Evolutionary conservation across 345 rosid genomes (phyloP).

Genomic region (Nasturtium officinale): DNA sequence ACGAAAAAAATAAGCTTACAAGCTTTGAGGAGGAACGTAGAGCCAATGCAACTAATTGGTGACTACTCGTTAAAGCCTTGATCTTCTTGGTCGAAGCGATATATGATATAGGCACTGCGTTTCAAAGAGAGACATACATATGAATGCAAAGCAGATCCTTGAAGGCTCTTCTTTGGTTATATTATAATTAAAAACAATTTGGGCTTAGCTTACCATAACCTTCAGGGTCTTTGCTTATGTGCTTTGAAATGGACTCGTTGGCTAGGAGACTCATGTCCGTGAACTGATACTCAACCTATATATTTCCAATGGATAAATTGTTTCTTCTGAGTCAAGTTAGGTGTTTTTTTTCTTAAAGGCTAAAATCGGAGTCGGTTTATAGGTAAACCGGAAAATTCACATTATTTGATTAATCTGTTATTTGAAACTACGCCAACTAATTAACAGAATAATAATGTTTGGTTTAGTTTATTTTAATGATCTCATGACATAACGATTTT

Average conservation of each 20-base stretch:
- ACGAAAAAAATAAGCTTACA: constrained; percentile 51
- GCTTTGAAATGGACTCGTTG: constrained; percentile 83
- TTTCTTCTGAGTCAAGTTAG: constrained; percentile 30
- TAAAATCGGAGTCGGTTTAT: not conserved
- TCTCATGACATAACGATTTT: not conserved
- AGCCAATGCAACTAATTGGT: constrained; percentile 67
- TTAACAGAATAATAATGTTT: not conserved
- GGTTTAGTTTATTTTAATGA: not conserved
- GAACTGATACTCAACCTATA: constrained; percentile 83
- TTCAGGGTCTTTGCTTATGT: constrained; percentile 78
- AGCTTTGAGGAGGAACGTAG: constrained; percentile 83
- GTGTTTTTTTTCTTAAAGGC: not conserved
- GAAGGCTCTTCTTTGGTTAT: not conserved
- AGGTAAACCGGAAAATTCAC: not conserved
- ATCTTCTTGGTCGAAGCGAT: constrained; percentile 84
- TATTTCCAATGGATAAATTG: not conserved
- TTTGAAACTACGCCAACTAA: not conserved
- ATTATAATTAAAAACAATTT: not conserved
- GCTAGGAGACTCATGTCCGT: constrained; percentile 93
- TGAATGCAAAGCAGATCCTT: not conserved
- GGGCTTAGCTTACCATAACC: constrained; percentile 85
- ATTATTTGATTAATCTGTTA: not conserved
- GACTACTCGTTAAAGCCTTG: constrained; percentile 67
- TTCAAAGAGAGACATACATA: not conserved
- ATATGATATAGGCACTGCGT: constrained; percentile 67